Conservation (phyloP, 2,329 filamentous ascomycete species). For the Colletotrichum filicis region DNA sequence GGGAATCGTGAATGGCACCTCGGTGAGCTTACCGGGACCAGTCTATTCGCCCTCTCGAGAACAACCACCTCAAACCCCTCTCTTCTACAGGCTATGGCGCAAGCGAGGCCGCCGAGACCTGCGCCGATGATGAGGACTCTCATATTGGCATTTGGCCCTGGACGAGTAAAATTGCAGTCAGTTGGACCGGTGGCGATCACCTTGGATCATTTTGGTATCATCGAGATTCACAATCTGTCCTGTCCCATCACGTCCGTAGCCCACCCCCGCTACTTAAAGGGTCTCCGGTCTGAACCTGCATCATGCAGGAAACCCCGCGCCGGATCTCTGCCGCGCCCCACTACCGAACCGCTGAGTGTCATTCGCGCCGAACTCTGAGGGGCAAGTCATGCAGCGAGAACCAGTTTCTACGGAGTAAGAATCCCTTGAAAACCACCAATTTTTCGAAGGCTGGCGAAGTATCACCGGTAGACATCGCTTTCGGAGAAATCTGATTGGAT, state of each 20-base stretch:
- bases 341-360: too few species aligned
- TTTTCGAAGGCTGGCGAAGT: too few species aligned
- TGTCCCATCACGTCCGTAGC: not conserved
- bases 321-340: not conserved
- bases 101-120: constrained; percentile 30
- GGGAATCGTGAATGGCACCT: too few species aligned
- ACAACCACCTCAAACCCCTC: constrained; percentile 31
- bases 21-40: constrained; percentile 10
- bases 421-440: too few species aligned
- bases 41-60: constrained; percentile 25
- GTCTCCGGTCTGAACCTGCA: not conserved
- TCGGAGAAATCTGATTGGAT: too few species aligned
- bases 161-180: too few species aligned
- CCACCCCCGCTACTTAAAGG: not conserved
- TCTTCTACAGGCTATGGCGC: constrained; percentile 23
- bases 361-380: not conserved
- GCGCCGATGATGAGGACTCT: constrained; percentile 29
- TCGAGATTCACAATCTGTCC: not conserved
- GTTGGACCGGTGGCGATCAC: too few species aligned
- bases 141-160: not conserved
- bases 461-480: too few species aligned
- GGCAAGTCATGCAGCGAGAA: too few species aligned
- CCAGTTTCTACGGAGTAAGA: too few species aligned
- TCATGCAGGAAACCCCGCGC: not conserved
- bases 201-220: not conserved